A percentile compares a stretch with the other conserved stretches of the same genome.
Conservation (phyloP, 163 green algal species). For the Chlorella variabilis region DNA sequence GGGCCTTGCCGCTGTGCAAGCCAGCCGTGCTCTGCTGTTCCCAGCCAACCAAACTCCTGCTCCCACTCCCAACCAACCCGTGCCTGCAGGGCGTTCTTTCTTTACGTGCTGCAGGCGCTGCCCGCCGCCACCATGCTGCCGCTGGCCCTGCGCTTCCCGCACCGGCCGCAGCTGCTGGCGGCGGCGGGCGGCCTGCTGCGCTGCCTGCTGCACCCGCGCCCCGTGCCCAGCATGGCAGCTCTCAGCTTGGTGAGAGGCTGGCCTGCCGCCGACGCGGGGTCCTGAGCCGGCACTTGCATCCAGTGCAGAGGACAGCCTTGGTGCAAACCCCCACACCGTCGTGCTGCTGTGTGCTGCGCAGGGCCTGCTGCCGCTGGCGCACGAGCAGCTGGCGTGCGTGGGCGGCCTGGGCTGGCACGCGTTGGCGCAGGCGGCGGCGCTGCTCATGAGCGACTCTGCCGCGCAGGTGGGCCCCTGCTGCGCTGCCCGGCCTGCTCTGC, state of each 20-base stretch:
- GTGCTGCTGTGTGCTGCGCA: too few species aligned
- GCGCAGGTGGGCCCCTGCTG: too few species aligned
- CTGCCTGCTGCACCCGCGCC: constrained; percentile 30
- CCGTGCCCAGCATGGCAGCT: constrained; percentile 1
- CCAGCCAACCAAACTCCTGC: too few species aligned
- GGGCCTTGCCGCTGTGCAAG: background rate
- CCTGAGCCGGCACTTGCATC: background rate
- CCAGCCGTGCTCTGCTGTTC: too few species aligned
- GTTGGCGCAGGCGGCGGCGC: background rate
- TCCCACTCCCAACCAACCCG: too few species aligned
- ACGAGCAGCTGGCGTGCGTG: background rate
- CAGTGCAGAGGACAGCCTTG: too few species aligned
- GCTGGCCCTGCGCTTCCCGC: constrained; percentile 30
- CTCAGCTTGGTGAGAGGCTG: constrained; percentile 35
- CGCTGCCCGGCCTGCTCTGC: too few species aligned
- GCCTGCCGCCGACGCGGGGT: background rate
- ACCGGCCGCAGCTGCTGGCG: constrained; percentile 1
- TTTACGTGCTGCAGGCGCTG: background rate
- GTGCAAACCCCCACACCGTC: too few species aligned
- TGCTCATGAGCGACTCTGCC: background rate
- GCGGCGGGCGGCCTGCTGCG: constrained; percentile 12
- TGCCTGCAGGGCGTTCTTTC: constrained; percentile 17
- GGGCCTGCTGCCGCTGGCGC: constrained; percentile 23
- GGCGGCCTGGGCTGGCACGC: background rate
- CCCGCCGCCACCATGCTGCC: constrained; percentile 9